Percentiles rank a stretch among this genome's conserved stretches.
These are phyloP conservation scores for Aureobasidium sp. DNA, from an alignment of 2,329 filamentous ascomycete genomes.

Conservation along the genomic window DNA sequence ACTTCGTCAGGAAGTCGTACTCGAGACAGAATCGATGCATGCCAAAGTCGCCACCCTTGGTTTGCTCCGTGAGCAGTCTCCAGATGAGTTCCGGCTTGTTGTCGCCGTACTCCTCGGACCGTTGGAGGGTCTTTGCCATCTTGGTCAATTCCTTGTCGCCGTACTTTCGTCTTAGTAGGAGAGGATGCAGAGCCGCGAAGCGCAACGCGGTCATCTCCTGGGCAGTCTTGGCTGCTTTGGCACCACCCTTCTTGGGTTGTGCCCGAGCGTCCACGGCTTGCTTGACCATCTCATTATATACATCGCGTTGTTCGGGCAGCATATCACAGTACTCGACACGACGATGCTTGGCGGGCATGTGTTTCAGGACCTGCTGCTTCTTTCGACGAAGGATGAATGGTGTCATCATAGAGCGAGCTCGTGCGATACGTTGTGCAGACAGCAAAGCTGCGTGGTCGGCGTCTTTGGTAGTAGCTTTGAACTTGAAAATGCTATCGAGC, in stretches of 20 bases:
- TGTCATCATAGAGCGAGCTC: constrained; percentile 84
- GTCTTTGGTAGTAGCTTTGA: constrained; percentile 78
- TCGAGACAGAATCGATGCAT: constrained; percentile 50
- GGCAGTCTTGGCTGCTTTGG: constrained; percentile 5
- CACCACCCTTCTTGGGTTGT: constrained; percentile 2
- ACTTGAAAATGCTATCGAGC: constrained; percentile 80
- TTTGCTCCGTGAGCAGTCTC: constrained; percentile 64
- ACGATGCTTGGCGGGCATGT: constrained; percentile 71
- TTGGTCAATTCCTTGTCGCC: constrained; percentile 63
- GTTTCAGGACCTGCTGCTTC: constrained; percentile 79
- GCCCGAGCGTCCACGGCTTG: constrained; percentile 43
- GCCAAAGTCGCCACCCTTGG: constrained; percentile 68
- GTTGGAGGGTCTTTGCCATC: constrained; percentile 42
- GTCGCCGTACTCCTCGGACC: constrained; percentile 23
- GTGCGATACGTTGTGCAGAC: constrained; percentile 75
- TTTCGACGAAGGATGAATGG: constrained; percentile 91
- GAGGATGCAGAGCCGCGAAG: constrained; percentile 83
- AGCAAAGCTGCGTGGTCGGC: constrained; percentile 70
- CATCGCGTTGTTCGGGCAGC: constrained; percentile 58
- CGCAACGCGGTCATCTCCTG: constrained; percentile 72
- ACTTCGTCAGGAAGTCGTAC: constrained; percentile 45
- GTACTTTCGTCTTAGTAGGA: constrained; percentile 78
- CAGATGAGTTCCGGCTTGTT: constrained; percentile 25
- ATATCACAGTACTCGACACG: constrained; percentile 75
- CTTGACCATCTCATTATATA: constrained; percentile 64